phyloP scores from a whole-genome alignment of 192 early-diverging fungal species.

The Entomortierella chlamydospora region DNA sequence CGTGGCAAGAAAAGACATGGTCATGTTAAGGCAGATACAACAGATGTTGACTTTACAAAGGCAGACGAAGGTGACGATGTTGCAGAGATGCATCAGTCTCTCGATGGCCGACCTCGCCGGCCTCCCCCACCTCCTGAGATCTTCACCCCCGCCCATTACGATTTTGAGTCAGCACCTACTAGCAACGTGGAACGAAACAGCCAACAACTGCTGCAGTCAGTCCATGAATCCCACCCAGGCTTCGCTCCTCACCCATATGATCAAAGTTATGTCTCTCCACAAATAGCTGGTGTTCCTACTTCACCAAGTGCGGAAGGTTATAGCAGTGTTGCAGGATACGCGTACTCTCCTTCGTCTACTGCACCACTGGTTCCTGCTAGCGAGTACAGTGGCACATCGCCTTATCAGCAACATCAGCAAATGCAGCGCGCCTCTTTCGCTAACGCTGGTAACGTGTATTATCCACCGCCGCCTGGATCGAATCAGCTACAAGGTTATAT shows the following conservation, averaged over 20 bases:
- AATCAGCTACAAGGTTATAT: constrained; percentile 3
- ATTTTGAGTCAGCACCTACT: not conserved
- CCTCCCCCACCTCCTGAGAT: constrained; percentile 6
- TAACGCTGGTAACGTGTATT: constrained; percentile 2
- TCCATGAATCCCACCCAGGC: not conserved
- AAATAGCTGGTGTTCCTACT: too few relatives aligned
- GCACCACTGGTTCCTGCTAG: not conserved
- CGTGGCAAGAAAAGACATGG: not conserved
- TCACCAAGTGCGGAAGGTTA: constrained; percentile 2
- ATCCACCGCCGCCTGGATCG: constrained; percentile 14
- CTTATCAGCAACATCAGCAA: constrained; percentile 1
- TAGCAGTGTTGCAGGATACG: constrained; percentile 5
- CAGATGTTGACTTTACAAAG: constrained; percentile 7
- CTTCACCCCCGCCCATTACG: constrained; percentile 5
- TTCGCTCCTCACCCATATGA: not conserved
- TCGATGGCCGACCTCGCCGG: constrained; percentile 2
- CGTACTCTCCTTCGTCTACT: constrained; percentile 6
- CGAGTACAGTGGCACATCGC: not conserved
- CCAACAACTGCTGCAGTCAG: not conserved
- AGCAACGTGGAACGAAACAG: not conserved
- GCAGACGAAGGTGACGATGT: constrained; percentile 2
- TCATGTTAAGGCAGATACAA: not conserved
- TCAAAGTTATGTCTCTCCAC: not conserved
- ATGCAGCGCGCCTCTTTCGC: not conserved
- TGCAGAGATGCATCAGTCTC: not conserved